phyloP scores from a whole-genome alignment of 352 stramenopile genomes.

The Phytophthora vignae region DNA sequence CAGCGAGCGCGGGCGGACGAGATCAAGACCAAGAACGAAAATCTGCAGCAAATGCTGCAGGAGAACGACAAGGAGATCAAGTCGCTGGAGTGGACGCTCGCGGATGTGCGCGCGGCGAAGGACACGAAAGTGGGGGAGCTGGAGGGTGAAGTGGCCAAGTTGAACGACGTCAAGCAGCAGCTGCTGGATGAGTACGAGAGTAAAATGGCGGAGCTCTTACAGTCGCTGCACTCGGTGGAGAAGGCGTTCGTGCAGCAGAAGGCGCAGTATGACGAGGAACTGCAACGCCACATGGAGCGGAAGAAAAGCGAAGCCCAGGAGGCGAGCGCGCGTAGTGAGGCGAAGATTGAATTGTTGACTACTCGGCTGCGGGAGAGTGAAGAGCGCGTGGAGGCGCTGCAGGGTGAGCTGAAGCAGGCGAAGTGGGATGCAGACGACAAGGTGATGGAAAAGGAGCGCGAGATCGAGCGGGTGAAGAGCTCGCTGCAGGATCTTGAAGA shows the following conservation, averaged over 20 bases:
- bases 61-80: constrained; percentile 79
- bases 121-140: constrained; percentile 74
- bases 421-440: constrained; percentile 74
- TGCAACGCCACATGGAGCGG: constrained; percentile 53
- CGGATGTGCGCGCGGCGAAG: constrained; percentile 63
- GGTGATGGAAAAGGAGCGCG: constrained; percentile 63
- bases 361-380: constrained; percentile 60
- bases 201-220: constrained; percentile 86
- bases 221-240: constrained; percentile 84
- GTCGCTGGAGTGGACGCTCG: constrained; percentile 71
- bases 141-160: constrained; percentile 56
- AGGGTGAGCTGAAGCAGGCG: constrained; percentile 66
- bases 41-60: constrained; percentile 61
- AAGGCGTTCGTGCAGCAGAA: constrained; percentile 89
- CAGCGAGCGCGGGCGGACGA: constrained; percentile 56
- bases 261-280: constrained; percentile 74
- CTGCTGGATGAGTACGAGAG: constrained; percentile 87
- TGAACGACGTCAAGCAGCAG: constrained; percentile 80
- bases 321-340: constrained; percentile 33
- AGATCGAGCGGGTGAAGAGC: constrained; percentile 56
- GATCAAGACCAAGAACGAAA: constrained; percentile 73
- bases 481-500: constrained; percentile 68
- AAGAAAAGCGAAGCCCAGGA: constrained; percentile 58
- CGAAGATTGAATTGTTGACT: constrained; percentile 55
- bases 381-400: constrained; percentile 54